Evolutionary conservation across 441 rosid genomes (phyloP), one percentile per base, ranked within the genome.

Genomic region (Rhodomyrtus psidioides): DNA sequence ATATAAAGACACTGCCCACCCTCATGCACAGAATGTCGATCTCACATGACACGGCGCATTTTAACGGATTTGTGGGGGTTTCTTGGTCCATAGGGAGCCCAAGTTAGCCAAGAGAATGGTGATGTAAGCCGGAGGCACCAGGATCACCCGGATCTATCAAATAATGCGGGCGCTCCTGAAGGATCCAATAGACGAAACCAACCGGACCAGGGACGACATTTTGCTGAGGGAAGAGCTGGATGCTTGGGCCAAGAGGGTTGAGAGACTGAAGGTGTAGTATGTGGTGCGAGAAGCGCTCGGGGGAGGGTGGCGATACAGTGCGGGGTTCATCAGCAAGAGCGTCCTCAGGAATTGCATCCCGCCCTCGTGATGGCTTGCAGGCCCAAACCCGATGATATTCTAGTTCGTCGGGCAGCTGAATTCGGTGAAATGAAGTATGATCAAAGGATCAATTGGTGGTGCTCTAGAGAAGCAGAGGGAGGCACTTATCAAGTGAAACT

Each of bases 111-210:
- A 90, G 89, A 95, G 92, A 88, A 89, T 96, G 56, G 93, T 98
- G 2, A 96, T 96, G 99, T 12, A 95, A 19, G 96, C 98, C 0
- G 98, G 99, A 55, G 98, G 99, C 49, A 94, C 97, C 1, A 98
- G 98, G 4, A 94, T 96, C 51, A 95, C 96, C 8, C 98, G 95
- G 0, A 92, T 96, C 26, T 95, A 93, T 85, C 98, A 94, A 87
- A 89, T 95, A 81, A 88, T 92, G 46, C 95, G 93, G 23, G 96
- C 98, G 0, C 90, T 95, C 54, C 23, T 94, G 60, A 92, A 92
- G 86, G 95, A 94, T 70, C 95, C 98, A 0, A 94, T 93, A 55
- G 98, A 96, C 55, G 89, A 90, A 14, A 96, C 96, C 13, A 95
- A 95, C 90, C 91, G 98, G 26, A 95, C 96, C 0, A 97, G 94